phyloP scores from a whole-genome alignment of 805 yeast species.

The Starmerella etchellsii region DNA sequence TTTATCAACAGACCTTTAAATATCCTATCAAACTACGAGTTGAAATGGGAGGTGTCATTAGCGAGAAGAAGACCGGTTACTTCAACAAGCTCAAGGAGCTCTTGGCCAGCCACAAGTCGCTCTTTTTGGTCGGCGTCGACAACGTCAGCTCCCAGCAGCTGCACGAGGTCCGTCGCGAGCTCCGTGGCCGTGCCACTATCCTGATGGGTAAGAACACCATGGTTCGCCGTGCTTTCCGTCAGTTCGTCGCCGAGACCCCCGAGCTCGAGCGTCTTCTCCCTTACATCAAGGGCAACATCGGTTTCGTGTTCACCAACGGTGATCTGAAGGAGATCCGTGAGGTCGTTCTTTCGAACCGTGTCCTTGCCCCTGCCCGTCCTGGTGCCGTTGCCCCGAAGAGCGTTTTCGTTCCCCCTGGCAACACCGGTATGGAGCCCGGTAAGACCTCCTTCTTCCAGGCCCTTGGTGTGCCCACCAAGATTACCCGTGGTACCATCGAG shows the following conservation, averaged over 20 bases:
- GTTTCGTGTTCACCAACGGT: slow-evolving; percentile 97
- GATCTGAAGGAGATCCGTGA: slow-evolving; percentile 92
- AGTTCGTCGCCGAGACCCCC: slow-evolving; percentile 84
- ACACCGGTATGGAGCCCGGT: slow-evolving; percentile 99
- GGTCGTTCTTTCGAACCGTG: slow-evolving; percentile 75
- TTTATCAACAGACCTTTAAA: slow-evolving; percentile 25
- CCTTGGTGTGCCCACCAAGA: slow-evolving; percentile 99
- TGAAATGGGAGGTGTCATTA: slow-evolving; percentile 89
- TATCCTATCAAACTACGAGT: slow-evolving; percentile 37
- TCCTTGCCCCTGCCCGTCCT: slow-evolving; percentile 99
- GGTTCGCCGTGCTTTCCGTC: slow-evolving; percentile 99
- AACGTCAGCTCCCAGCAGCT: slow-evolving; percentile 99
- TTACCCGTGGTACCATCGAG: slow-evolving; percentile 99
- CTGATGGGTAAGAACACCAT: slow-evolving; percentile 99
- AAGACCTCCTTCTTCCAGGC: slow-evolving; percentile 99
- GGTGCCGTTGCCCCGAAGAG: slow-evolving; percentile 99
- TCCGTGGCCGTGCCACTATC: slow-evolving; percentile 89
- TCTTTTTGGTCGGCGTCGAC: slow-evolving; percentile 98
- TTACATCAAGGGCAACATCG: slow-evolving; percentile 93
- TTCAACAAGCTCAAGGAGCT: slow-evolving; percentile 89
- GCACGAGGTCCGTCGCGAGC: slow-evolving; percentile 97
- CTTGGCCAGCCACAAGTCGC: slow-evolving; percentile 92
- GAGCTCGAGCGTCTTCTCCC: slow-evolving; percentile 93
- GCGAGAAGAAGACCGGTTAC: slow-evolving; percentile 94
- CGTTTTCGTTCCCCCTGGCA: slow-evolving; percentile 96